Percentiles rank a stretch among this genome's conserved stretches.
Conservation (phyloP, 2,329 filamentous ascomycete genomes). For the Trichoderma breve region DNA sequence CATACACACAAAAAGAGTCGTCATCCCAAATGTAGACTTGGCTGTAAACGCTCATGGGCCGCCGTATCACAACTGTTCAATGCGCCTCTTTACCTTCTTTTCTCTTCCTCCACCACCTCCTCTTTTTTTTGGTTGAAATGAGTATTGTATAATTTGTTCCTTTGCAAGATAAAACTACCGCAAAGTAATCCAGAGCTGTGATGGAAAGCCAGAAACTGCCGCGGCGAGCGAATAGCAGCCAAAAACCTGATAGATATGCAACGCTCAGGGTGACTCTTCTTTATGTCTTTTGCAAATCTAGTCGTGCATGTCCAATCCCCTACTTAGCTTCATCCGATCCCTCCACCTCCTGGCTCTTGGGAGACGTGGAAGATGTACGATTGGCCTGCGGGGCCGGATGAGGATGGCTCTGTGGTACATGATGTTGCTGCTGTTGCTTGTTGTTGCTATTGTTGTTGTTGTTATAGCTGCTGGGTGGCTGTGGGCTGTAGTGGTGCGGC, state of each 20-base stretch:
- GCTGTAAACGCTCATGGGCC: conserved; percentile 20
- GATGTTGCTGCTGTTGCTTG: conserved; percentile 41
- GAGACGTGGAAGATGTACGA: conserved; percentile 36
- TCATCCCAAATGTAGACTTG: conserved; percentile 13
- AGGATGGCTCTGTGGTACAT: conserved; percentile 42
- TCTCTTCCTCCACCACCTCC: neutral
- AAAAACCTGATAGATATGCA: conserved; percentile 25
- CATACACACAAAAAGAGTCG: neutral
- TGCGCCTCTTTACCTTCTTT: neutral
- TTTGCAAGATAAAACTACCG: conserved; percentile 14
- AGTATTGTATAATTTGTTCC: neutral
- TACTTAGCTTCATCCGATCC: conserved; percentile 48
- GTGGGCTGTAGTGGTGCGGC: conserved; percentile 62
- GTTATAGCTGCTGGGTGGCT: conserved; percentile 51
- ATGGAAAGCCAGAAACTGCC: conserved; percentile 27
- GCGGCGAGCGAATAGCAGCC: conserved; percentile 26
- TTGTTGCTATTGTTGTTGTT: conserved; percentile 55
- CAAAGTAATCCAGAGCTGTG: conserved; percentile 23
- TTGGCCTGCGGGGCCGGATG: conserved; percentile 40
- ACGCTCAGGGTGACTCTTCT: conserved; percentile 23
- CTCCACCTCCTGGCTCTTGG: conserved; percentile 37
- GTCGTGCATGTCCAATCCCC: conserved; percentile 12
- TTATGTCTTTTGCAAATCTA: conserved; percentile 20
- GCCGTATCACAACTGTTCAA: conserved; percentile 23
- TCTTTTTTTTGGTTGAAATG: neutral